These are phyloP conservation scores for Solanum sitiens DNA, from an alignment of 257 asterid species.

Conservation along the genomic window DNA sequence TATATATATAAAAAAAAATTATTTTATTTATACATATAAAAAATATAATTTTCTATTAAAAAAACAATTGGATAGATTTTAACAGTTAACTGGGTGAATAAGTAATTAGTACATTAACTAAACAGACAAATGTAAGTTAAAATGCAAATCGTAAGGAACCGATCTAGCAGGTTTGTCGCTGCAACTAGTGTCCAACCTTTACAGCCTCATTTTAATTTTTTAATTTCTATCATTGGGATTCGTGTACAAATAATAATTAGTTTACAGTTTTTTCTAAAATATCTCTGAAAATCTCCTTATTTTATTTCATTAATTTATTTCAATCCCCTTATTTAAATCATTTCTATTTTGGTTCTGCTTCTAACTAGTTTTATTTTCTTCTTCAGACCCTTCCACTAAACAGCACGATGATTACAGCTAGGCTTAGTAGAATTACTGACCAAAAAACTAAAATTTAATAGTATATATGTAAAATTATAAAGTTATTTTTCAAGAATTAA, in stretches of 20 bases:
- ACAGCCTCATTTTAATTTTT: constrained; percentile 12
- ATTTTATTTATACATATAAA: no score
- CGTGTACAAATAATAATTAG: constrained; percentile 5
- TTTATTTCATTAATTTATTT: neutral
- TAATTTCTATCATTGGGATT: constrained; percentile 12
- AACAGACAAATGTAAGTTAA: neutral
- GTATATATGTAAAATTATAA: neutral
- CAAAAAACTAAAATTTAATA: neutral
- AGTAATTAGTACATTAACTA: neutral
- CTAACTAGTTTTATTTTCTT: neutral
- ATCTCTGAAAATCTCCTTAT: neutral
- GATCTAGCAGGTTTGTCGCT: constrained; percentile 53
- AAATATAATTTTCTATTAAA: no score
- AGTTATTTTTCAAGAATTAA: no score
- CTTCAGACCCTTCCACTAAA: constrained; percentile 1
- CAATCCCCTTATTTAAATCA: neutral
- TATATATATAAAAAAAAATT: no score
- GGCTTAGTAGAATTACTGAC: neutral
- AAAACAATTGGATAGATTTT: neutral
- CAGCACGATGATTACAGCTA: constrained; percentile 33
- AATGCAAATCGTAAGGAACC: constrained; percentile 20
- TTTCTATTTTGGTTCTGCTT: neutral
- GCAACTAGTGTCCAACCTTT: constrained; percentile 36
- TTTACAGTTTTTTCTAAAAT: neutral
- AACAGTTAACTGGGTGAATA: neutral